These are phyloP conservation scores for Colletotrichum trifolii DNA, from an alignment of 2,329 filamentous ascomycete genomes.

Conservation along the genomic window DNA sequence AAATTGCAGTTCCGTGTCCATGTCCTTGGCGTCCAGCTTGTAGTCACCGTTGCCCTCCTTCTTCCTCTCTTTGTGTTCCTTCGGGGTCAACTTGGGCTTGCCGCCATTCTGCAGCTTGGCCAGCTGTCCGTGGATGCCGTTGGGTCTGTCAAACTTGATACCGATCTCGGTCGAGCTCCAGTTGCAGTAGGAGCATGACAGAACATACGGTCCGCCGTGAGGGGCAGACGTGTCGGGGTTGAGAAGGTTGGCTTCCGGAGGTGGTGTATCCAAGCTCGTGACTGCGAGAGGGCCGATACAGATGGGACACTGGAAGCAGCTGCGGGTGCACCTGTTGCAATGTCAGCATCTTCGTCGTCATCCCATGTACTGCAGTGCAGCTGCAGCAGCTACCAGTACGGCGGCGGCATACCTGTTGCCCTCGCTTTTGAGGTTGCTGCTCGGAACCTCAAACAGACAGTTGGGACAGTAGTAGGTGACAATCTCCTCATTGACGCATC, in stretches of 20 bases:
- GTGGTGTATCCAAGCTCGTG: slow-evolving; percentile 72
- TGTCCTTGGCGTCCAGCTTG: slow-evolving; percentile 54
- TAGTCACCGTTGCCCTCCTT: slow-evolving; percentile 61
- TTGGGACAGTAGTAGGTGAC: slow-evolving; percentile 95
- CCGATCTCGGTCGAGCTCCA: slow-evolving; percentile 93
- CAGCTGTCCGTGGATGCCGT: slow-evolving; percentile 85
- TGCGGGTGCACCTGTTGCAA: slow-evolving; percentile 80
- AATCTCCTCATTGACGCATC: slow-evolving; percentile 93
- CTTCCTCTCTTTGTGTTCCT: slow-evolving; percentile 63
- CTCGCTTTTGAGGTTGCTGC: slow-evolving; percentile 90
- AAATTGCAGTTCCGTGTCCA: slow-evolving; percentile 78
- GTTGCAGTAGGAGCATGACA: slow-evolving; percentile 90
- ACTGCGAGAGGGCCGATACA: slow-evolving; percentile 85
- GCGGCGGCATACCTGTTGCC: slow-evolving; percentile 79
- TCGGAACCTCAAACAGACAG: slow-evolving; percentile 95
- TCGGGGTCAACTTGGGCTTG: slow-evolving; percentile 59
- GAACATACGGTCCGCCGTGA: slow-evolving; percentile 71
- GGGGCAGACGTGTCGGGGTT: slow-evolving; percentile 54
- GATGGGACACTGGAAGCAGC: slow-evolving; percentile 94
- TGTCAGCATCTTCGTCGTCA: slow-evolving; percentile 18
- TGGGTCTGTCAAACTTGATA: slow-evolving; percentile 89
- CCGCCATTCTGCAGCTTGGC: slow-evolving; percentile 75
- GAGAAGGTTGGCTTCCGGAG: slow-evolving; percentile 55
- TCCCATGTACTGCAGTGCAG: neutral
- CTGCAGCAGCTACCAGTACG: no score